Percentiles rank a stretch among this genome's conserved stretches.
phyloP scores from a whole-genome alignment of 495 filamentous ascomycete species.

The Trypethelium eluteriae region DNA sequence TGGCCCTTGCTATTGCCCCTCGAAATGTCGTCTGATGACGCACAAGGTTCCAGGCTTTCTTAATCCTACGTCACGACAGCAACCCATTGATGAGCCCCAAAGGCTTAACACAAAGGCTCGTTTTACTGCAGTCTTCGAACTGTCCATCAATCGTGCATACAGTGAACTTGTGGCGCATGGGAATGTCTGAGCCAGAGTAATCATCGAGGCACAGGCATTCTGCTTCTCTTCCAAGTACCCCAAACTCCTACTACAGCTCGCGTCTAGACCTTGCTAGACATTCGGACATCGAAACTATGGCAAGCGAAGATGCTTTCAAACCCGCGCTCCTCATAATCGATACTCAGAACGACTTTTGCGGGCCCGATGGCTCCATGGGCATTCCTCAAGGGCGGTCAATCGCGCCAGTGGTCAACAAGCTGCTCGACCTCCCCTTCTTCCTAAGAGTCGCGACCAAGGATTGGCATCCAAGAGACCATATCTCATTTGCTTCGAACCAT shows the following conservation, averaged over 20 bases:
- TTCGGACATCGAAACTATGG: neutral
- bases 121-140: too few species aligned
- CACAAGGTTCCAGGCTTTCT: neutral
- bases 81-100: neutral
- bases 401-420: constrained; percentile 61
- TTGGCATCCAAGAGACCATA: constrained; percentile 75
- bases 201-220: neutral
- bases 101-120: too few species aligned
- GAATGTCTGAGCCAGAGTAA: too few species aligned
- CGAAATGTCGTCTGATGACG: neutral
- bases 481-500: constrained; percentile 87
- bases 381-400: constrained; percentile 65
- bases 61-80: neutral
- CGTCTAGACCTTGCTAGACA: neutral
- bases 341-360: constrained; percentile 87
- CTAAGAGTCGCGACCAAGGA: constrained; percentile 78
- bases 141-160: neutral
- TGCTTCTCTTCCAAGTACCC: neutral
- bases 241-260: neutral
- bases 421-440: constrained; percentile 65
- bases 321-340: constrained; percentile 7
- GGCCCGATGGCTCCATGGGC: constrained; percentile 77
- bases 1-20: neutral
- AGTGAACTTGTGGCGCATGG: too few species aligned
- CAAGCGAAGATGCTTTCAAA: neutral